These are phyloP conservation scores for Capronia americana DNA, from an alignment of 2,329 filamentous ascomycete genomes.

Conservation along the genomic window DNA sequence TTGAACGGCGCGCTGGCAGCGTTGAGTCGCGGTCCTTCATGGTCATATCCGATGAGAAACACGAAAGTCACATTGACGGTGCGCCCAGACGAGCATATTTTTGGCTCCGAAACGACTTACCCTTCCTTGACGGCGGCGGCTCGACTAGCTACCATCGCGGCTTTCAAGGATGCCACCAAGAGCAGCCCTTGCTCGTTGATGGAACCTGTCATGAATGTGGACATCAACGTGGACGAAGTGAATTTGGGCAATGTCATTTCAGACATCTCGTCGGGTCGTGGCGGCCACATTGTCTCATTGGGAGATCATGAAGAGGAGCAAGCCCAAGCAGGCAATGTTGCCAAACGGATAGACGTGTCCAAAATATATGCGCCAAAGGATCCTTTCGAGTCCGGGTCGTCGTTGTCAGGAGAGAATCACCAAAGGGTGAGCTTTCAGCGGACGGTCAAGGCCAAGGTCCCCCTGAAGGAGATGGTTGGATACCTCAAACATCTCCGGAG, in stretches of 20 bases:
- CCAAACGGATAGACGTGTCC: slow-evolving; percentile 66
- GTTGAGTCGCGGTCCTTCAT: slow-evolving; percentile 80
- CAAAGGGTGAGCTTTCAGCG: slow-evolving; percentile 54
- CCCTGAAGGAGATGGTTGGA: slow-evolving; percentile 94
- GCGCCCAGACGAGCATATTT: slow-evolving; percentile 68
- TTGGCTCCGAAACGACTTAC: slow-evolving; percentile 69
- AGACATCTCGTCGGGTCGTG: slow-evolving; percentile 75
- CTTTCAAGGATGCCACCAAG: slow-evolving; percentile 68
- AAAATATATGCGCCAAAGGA: slow-evolving; percentile 88
- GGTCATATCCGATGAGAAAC: slow-evolving; percentile 79
- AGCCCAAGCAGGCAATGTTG: slow-evolving; percentile 40
- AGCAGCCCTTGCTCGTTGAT: slow-evolving; percentile 69
- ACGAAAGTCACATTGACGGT: slow-evolving; percentile 74
- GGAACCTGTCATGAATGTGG: slow-evolving; percentile 91
- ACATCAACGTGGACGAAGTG: slow-evolving; percentile 83
- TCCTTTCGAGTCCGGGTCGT: slow-evolving; percentile 66
- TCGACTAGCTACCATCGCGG: slow-evolving; percentile 70
- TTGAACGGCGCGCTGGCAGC: slow-evolving; percentile 83
- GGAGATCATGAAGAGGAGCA: slow-evolving; percentile 55
- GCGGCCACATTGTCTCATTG: slow-evolving; percentile 75
- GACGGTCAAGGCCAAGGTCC: slow-evolving; percentile 83
- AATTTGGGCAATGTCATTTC: slow-evolving; percentile 83
- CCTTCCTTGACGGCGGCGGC: slow-evolving; percentile 72
- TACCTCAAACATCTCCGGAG: slow-evolving; percentile 89
- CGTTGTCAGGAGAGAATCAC: slow-evolving; percentile 42